Evolutionary conservation across 2,329 filamentous ascomycete genomes (phyloP), one percentile per base, ranked within the genome.

Genomic region (Neonectria faginata): DNA sequence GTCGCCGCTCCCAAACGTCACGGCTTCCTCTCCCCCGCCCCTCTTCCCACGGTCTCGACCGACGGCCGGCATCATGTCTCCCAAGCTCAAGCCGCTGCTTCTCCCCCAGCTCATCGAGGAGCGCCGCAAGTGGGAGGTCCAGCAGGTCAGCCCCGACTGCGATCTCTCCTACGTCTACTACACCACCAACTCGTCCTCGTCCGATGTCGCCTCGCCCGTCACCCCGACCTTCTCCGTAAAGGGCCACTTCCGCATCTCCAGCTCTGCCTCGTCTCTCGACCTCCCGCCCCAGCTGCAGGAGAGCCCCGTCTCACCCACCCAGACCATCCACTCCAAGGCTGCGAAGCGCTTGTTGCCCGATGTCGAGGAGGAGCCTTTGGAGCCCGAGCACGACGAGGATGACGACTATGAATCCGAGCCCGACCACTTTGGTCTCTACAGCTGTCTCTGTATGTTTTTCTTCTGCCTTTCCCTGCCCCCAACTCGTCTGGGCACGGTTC

Each of bases 321-420:
- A 67, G 56, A 68, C 72, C 55, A 51, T 80, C 81, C 66, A 74
- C 57, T 70, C 72, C 66, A 87, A 89, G 68, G 81, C 87, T 0
- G 83, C 85, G 72, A 92, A 92, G 79, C 85, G 88, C 65, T 86
- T 85, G 57, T 83, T 97, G 66, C 91, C 93, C 16, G 92, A 96
- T 73, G 91, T 97, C 20, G 88, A 94, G 74, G 94, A 97, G 78
- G 94, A 97, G 74, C 89, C 91, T 2, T 80, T 89, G 45, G 91
- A 94, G 76, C 86, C 86, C 58, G 91, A 91, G 22, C 86, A 89
- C 33, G 84, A 85, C 57, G 82, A 84, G 54, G 87, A 89, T 29
- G 84, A 85, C 57, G 82, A 84, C 54, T 80, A 85, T 64, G 82
- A 85, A 29, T 83, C 85, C 47, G 79, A 79, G 45, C 33, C 65